Conservation (phyloP, 768 basidiomycete species). For the Podaxis sp. region DNA sequence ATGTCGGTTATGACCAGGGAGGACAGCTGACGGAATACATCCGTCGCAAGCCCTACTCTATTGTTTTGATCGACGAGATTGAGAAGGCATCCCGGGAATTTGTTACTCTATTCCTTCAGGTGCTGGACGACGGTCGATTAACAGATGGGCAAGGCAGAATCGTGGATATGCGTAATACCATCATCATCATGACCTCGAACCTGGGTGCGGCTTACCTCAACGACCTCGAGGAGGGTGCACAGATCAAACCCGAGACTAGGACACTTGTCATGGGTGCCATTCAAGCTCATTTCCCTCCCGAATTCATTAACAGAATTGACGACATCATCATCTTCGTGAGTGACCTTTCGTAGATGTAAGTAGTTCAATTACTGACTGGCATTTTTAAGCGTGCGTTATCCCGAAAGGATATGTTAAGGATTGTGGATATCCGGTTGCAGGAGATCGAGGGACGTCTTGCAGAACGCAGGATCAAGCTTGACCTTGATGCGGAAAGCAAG, state of each 20-base stretch:
- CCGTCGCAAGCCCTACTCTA: slow-evolving; percentile 86
- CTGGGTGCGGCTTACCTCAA: slow-evolving; percentile 77
- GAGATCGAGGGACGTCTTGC: slow-evolving; percentile 84
- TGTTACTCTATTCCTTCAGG: slow-evolving; percentile 61
- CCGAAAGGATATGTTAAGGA: slow-evolving; percentile 70
- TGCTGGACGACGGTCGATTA: slow-evolving; percentile 88
- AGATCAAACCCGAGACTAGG: slow-evolving; percentile 59
- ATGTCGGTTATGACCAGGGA: slow-evolving; percentile 88
- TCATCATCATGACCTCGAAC: slow-evolving; percentile 95
- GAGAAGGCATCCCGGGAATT: slow-evolving; percentile 83
- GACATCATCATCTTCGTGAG: slow-evolving; percentile 78
- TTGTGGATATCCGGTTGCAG: slow-evolving; percentile 85
- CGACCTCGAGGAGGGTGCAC: slow-evolving; percentile 66
- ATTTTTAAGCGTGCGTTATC: slow-evolving; percentile 72
- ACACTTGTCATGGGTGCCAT: slow-evolving; percentile 78
- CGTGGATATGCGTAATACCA: slow-evolving; percentile 86
- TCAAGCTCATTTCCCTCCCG: slow-evolving; percentile 85
- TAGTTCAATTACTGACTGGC: slow-evolving; percentile 24
- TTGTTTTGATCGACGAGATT: slow-evolving; percentile 84
- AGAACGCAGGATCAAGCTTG: slow-evolving; percentile 77
- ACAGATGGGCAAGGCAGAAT: slow-evolving; percentile 93
- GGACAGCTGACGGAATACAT: slow-evolving; percentile 94
- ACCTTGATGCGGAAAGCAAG: slow-evolving; percentile 76
- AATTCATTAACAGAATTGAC: slow-evolving; percentile 90
- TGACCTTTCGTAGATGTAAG: slow-evolving; percentile 27